These are phyloP conservation scores for Populus alba DNA, from an alignment of 345 rosid species.

Conservation along the genomic window DNA sequence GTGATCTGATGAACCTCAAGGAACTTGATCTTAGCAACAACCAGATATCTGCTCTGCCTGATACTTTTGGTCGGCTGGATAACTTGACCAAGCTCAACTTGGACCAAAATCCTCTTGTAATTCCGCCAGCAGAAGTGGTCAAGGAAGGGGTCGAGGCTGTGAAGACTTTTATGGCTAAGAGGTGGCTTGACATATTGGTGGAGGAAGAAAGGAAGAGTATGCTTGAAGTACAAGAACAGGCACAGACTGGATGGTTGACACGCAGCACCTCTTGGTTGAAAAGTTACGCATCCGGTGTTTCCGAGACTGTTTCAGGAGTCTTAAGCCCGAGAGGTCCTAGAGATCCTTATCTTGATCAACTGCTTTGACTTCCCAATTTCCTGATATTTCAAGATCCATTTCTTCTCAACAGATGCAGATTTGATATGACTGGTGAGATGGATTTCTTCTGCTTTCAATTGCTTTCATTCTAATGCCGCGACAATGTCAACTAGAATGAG, in stretches of 20 bases:
- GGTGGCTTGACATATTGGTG: slow-evolving; percentile 62
- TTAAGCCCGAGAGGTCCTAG: slow-evolving; percentile 45
- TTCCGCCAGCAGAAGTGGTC: slow-evolving; percentile 61
- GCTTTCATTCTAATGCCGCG: background rate
- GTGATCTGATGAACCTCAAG: slow-evolving; percentile 68
- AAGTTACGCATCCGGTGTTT: slow-evolving; percentile 41
- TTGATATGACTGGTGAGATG: background rate
- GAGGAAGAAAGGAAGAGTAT: slow-evolving; percentile 62
- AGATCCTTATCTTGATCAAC: slow-evolving; percentile 76
- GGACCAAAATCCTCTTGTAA: slow-evolving; percentile 67
- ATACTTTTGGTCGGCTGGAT: slow-evolving; percentile 76
- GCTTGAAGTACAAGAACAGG: slow-evolving; percentile 48
- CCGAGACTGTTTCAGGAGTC: slow-evolving; percentile 47
- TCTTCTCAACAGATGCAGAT: background rate
- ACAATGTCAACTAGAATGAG: background rate
- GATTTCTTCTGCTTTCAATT: background rate
- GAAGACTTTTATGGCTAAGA: slow-evolving; percentile 66
- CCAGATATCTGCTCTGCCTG: slow-evolving; percentile 79
- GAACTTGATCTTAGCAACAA: slow-evolving; percentile 91
- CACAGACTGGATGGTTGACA: slow-evolving; percentile 67
- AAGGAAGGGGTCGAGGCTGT: slow-evolving; percentile 72
- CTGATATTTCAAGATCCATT: background rate
- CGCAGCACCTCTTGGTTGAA: slow-evolving; percentile 82
- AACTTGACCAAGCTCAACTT: slow-evolving; percentile 62
- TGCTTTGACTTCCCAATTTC: slow-evolving; percentile 40